A percentile compares a stretch with the other conserved stretches of the same genome.
phyloP scores from a whole-genome alignment of 2,329 filamentous ascomycete genomes.

The Aspergillus clavatus region DNA sequence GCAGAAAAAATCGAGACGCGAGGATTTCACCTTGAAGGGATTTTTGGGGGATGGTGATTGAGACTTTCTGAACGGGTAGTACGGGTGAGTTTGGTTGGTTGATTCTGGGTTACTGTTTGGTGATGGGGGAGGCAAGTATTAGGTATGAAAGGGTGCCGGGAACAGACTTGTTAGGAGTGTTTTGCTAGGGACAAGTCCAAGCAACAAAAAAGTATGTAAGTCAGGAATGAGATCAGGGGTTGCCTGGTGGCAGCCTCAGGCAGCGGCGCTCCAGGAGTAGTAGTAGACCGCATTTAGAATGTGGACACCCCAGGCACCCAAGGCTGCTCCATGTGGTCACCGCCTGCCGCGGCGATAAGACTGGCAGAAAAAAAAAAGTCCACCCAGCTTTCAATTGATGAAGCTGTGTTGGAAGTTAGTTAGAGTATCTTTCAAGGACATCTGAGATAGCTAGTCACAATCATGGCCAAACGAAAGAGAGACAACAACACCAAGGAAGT shows the following conservation, averaged over 20 bases:
- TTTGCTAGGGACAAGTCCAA: neutral
- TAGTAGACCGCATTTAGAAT: neutral
- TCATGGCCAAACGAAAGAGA: slow-evolving; percentile 46
- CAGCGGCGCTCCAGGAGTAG: neutral
- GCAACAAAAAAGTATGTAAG: neutral
- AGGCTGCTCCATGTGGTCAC: slow-evolving; percentile 4
- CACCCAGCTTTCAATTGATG: slow-evolving; percentile 14
- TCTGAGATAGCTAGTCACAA: slow-evolving; percentile 2
- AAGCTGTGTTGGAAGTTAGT: too few relatives aligned
- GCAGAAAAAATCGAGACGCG: slow-evolving; percentile 26
- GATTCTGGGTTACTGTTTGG: slow-evolving; percentile 12
- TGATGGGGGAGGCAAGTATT: slow-evolving; percentile 5
- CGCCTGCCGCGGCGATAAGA: slow-evolving; percentile 11
- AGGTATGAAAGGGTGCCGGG: slow-evolving; percentile 13
- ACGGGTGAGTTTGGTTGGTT: slow-evolving; percentile 20
- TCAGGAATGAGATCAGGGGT: neutral
- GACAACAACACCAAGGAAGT: slow-evolving; percentile 28
- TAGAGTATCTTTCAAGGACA: neutral
- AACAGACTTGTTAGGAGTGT: slow-evolving; percentile 8
- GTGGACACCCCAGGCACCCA: neutral
- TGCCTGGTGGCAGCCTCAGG: slow-evolving; percentile 13
- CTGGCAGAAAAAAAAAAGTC: slow-evolving; percentile 27
- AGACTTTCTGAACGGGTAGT: slow-evolving; percentile 20
- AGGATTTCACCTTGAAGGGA: slow-evolving; percentile 28
- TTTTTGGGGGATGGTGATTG: slow-evolving; percentile 27